Base-by-base conservation (phyloP, 2,329 filamentous ascomycete species). In the Fusarium sambucinum region DNA sequence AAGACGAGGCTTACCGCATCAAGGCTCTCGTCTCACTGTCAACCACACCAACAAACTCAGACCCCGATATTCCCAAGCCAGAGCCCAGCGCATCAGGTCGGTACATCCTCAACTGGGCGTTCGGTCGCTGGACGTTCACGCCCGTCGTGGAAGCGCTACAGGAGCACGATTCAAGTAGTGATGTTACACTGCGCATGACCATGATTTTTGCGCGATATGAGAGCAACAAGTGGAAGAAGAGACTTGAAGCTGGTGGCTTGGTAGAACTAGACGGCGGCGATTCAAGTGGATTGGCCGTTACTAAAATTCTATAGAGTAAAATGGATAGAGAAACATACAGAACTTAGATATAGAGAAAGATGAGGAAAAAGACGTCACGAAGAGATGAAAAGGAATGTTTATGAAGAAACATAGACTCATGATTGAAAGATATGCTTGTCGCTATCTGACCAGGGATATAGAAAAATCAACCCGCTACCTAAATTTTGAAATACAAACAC, bases 101-200 rank as follows among this genome's bases (percentile, higher is more conserved):
- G 56, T 97, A 96, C 76, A 97, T 99, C 44, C 86, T 99, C 62
- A 99, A 99, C 78, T 99, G 96, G 96, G 96, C 96, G 0, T 99
- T 99, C 80, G 94, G 94, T 1, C 87, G 96, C 30, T 99, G 96
- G 95, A 97, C 89, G 0, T 97, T 95, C 75, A 96, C 94, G 3
- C 84, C 87, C 6, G 75, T 85, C 6, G 75, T 77, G 0, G 76
- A 77, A 10, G 74, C 75, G 2, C 75, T 76, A 3, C 75, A 74
- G 12, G 86, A 90, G 77, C 86, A 89, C 75, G 77, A 83, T 68
- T 84, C 87, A 35, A 86, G 86, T 73, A 79, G 83, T 35, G 81
- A 90, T 46, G 78, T 84, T 2, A 79, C 84, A 17, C 77, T 93
- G 68, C 84, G 91, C 54, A 90, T 94, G 88, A 94, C 92, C 1